Evolutionary conservation across 2,329 filamentous ascomycete species (phyloP).

Genomic region (Sordariomycetes sp.): DNA sequence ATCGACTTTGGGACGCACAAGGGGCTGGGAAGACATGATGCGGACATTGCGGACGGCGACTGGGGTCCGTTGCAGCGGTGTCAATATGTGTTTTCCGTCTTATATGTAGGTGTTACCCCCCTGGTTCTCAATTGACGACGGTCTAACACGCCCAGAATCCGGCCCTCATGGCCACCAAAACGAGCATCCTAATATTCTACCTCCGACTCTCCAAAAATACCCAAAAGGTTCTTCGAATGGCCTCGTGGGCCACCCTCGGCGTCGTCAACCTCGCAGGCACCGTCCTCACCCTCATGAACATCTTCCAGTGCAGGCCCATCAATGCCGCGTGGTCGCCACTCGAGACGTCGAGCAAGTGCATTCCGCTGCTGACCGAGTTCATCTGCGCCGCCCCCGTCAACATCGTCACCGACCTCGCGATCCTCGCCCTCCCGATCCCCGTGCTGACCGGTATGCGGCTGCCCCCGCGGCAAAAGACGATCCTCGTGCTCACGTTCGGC

Average conservation of each 20-base stretch:
- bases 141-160: constrained; percentile 49
- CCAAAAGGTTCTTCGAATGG: constrained; percentile 61
- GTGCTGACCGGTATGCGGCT: constrained; percentile 78
- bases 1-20: constrained; percentile 50
- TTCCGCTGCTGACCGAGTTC: constrained; percentile 48
- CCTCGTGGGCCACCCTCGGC: constrained; percentile 66
- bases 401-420: constrained; percentile 79
- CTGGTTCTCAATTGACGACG: too few relatives aligned
- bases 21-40: constrained; percentile 57
- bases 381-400: constrained; percentile 77
- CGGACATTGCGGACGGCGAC: constrained; percentile 38
- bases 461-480: constrained; percentile 74
- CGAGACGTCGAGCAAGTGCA: constrained; percentile 25
- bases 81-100: constrained; percentile 51
- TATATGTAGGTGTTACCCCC: constrained; percentile 40
- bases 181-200: constrained; percentile 86
- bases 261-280: constrained; percentile 69
- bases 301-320: constrained; percentile 73
- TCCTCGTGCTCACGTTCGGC: constrained; percentile 74
- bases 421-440: constrained; percentile 77
- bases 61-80: constrained; percentile 37
- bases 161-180: constrained; percentile 81
- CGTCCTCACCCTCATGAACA: constrained; percentile 73
- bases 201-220: constrained; percentile 67
- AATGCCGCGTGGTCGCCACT: constrained; percentile 48